Conservation (phyloP, 805 yeast genomes). For the Yarrowia sp. region DNA sequence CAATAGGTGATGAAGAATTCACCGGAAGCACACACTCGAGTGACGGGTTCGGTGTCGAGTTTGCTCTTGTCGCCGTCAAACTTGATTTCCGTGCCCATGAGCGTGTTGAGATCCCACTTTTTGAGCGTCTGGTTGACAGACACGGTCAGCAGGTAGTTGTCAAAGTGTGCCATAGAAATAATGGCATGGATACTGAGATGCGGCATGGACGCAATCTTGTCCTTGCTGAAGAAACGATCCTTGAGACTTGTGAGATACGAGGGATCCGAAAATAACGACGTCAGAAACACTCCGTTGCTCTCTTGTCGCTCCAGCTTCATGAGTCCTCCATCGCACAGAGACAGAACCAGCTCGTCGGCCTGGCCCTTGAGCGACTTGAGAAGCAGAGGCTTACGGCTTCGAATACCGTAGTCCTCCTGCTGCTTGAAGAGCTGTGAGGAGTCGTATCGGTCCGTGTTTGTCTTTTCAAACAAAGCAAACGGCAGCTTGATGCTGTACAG, state of each 20-base stretch:
- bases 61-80: neutral
- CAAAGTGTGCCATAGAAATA: neutral
- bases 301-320: slow-evolving; percentile 2
- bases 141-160: neutral
- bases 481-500: neutral
- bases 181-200: slow-evolving; percentile 13
- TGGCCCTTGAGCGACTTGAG: slow-evolving; percentile 1
- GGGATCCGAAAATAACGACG: neutral
- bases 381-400: slow-evolving; percentile 2
- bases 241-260: slow-evolving; percentile 15
- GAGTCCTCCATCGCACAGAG: slow-evolving; percentile 16
- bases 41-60: slow-evolving; percentile 14
- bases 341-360: slow-evolving; percentile 8
- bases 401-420: slow-evolving; percentile 9
- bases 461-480: neutral
- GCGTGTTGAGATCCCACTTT: neutral
- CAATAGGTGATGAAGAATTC: neutral
- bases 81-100: neutral
- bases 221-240: slow-evolving; percentile 1
- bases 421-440: neutral
- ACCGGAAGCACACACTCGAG: neutral
- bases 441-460: neutral
- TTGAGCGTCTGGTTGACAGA: slow-evolving; percentile 24
- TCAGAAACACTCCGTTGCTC: neutral
- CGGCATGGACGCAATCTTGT: slow-evolving; percentile 21